Evolutionary conservation across 202 grass and related monocot genomes (phyloP).

Genomic region (Carex sylvatica): DNA sequence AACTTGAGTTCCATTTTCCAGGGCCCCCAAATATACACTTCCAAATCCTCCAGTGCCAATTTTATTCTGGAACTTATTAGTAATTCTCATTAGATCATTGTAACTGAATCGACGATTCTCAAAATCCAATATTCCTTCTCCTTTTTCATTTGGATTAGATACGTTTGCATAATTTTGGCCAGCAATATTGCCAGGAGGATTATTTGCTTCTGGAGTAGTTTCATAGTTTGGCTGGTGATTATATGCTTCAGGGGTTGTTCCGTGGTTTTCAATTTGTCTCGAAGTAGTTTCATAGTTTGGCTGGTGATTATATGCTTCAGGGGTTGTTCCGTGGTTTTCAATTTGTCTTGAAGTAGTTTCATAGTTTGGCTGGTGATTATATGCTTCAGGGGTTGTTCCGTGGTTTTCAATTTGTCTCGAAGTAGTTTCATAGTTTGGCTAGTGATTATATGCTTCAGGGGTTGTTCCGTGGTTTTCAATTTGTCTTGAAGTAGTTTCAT

Average conservation of each 20-base stretch:
- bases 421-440: neutral
- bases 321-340: neutral
- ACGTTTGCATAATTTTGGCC: slow-evolving; percentile 4
- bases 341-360: neutral
- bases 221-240: neutral
- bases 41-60: too few relatives aligned
- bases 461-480: too few relatives aligned
- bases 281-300: neutral
- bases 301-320: neutral
- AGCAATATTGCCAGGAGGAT: neutral
- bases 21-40: too few relatives aligned
- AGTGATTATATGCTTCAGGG: neutral
- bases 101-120: slow-evolving; percentile 50
- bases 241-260: neutral
- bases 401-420: neutral
- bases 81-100: slow-evolving; percentile 48
- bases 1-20: too few relatives aligned
- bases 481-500: neutral
- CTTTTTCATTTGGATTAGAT: slow-evolving; percentile 2
- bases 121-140: neutral
- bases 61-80: slow-evolving; percentile 44
- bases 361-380: neutral
- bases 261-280: too few relatives aligned
- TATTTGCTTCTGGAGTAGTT: neutral
- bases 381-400: neutral